Percentiles rank a stretch among this genome's conserved stretches.
Conservation (phyloP, 140 eudicot genomes). For the Eryngium alpinum region DNA sequence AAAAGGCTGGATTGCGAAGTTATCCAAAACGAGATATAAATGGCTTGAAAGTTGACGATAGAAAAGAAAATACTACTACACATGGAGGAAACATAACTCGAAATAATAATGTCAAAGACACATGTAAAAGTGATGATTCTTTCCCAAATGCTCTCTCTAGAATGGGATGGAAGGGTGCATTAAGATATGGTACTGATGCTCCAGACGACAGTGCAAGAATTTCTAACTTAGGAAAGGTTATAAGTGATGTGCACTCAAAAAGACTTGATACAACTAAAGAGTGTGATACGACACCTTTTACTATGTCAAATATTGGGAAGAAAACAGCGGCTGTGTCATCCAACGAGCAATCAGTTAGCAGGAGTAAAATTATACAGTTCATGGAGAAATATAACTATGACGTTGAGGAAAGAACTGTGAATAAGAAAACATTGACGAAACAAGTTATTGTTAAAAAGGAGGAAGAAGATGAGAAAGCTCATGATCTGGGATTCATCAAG, state of each 20-base stretch:
- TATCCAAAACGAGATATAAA: slow-evolving; percentile 36
- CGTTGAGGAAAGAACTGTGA: slow-evolving; percentile 16
- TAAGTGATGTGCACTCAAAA: slow-evolving; percentile 26
- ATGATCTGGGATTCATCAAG: slow-evolving; percentile 12
- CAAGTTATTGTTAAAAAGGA: slow-evolving; percentile 18
- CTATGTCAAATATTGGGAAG: slow-evolving; percentile 5
- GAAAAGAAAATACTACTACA: slow-evolving; percentile 18
- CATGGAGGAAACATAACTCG: slow-evolving; percentile 28
- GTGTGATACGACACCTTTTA: slow-evolving; percentile 15
- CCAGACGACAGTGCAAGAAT: slow-evolving; percentile 27
- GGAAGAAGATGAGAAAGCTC: slow-evolving; percentile 22
- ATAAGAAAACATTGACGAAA: slow-evolving; percentile 12
- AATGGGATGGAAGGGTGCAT: slow-evolving; percentile 22
- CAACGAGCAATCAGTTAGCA: not conserved
- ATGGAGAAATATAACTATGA: slow-evolving; percentile 16
- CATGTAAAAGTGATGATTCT: slow-evolving; percentile 13
- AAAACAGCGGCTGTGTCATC: slow-evolving; percentile 1
- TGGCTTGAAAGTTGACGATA: slow-evolving; percentile 39
- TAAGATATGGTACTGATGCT: slow-evolving; percentile 15
- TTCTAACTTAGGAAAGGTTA: slow-evolving; percentile 25
- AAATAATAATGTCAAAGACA: slow-evolving; percentile 23
- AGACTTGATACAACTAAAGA: slow-evolving; percentile 25
- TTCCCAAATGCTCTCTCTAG: slow-evolving; percentile 18
- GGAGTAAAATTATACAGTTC: not conserved
- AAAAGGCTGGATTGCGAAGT: slow-evolving; percentile 39